Evolutionary conservation across 306 rosid species (phyloP).

Genomic region (Quercus gilva): DNA sequence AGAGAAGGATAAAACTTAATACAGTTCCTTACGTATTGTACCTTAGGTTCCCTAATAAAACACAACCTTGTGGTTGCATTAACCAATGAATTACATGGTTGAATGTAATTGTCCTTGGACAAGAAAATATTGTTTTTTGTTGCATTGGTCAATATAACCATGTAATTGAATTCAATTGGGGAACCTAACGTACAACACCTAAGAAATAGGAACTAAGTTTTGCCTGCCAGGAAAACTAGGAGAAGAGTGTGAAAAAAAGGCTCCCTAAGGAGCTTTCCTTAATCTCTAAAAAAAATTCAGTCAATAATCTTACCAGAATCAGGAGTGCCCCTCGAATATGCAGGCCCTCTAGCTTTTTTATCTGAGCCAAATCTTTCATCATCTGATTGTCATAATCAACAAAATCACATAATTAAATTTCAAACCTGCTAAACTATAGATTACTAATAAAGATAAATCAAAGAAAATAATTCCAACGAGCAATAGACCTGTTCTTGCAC

Average conservation of each 20-base stretch:
- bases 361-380: constrained; percentile 68
- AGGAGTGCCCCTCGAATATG: constrained; percentile 51
- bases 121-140: too few relatives aligned
- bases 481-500: constrained; percentile 56
- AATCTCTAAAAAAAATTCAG: constrained; percentile 10
- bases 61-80: too few relatives aligned
- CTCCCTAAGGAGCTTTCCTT: constrained; percentile 8
- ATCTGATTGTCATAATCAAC: constrained; percentile 44
- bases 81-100: too few relatives aligned
- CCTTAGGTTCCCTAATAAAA: too few relatives aligned
- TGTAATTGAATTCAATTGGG: too few relatives aligned
- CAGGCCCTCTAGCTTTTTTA: constrained; percentile 77
- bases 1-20: neutral
- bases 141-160: too few relatives aligned
- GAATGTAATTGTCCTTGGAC: too few relatives aligned
- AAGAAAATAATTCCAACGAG: constrained; percentile 4
- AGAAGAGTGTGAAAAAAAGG: constrained; percentile 13
- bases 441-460: neutral
- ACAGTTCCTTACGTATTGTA: too few relatives aligned
- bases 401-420: constrained; percentile 16
- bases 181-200: too few relatives aligned
- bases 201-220: too few relatives aligned
- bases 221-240: neutral
- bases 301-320: constrained; percentile 65
- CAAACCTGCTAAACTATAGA: constrained; percentile 6